Base-by-base conservation (phyloP, 2,329 filamentous ascomycete genomes). In the Cladorrhinum sp. region DNA sequence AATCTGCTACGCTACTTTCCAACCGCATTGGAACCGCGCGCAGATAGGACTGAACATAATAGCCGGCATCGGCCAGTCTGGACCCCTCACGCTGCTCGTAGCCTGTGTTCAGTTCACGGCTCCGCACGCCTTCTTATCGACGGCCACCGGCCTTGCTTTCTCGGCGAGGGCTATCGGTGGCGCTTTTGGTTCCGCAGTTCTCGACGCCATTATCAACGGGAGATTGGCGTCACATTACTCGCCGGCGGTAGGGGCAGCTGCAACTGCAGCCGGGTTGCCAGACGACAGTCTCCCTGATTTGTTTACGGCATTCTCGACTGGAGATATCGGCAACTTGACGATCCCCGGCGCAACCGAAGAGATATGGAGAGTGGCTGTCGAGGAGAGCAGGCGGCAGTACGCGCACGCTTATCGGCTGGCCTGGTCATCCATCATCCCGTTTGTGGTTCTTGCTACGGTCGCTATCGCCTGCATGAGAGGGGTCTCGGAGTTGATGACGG, bases 41-140 rank as follows among this genome's bases (percentile, higher is more conserved):
- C 80, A 83, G 64, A 73, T 80, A 50, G 79, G 71, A n/a, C 70
- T 81, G 68, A 78, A 77, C 64, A 75, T 81, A 4, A 69, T 82
- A 8, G 72, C 74, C 7, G 80, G 77, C 18, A 73, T 82, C 54
- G 80, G 80, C 2, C 80, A 82, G 65, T 72, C 77, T 1, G 80
- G 79, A 0, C 80, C 80, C 0, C 71, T 82, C 3, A 81, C 79
- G 0, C 74, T 82, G 2, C 74, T 83, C 4, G 76, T 79, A 1
- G 80, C 80, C 4, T 74, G 77, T 55, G 74, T 83, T 18, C 80
- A 83, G 64, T 82, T 82, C 67, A 81, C 80, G 1, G 77, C 80
- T 0, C 80, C 81, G 2, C 81, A 83, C 62, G 77, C 77, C 3
- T 81, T 76, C 65, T 75, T 83, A 13, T 81, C 79, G 0, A 83